These are phyloP conservation scores for Pestalotiopsis sp. DNA, from an alignment of 2,329 filamentous ascomycete species.

Conservation along the genomic window DNA sequence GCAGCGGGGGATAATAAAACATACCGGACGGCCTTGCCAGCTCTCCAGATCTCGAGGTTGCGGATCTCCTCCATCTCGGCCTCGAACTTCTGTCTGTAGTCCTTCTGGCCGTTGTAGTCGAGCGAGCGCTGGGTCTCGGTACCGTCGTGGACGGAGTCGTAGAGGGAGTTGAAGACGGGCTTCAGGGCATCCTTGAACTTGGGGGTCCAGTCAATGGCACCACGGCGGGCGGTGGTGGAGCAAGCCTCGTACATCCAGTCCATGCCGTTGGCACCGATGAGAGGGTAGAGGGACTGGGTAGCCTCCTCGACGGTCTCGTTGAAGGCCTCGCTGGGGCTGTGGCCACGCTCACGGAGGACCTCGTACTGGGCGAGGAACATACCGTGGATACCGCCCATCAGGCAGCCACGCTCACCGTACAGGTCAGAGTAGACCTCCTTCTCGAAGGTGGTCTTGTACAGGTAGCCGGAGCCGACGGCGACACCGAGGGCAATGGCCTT, in stretches of 20 bases:
- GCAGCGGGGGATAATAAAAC: constrained; percentile 27
- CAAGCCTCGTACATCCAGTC: constrained; percentile 99
- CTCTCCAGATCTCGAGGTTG: constrained; percentile 97
- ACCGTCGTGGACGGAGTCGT: constrained; percentile 89
- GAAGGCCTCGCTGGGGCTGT: constrained; percentile 98
- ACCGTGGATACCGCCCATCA: constrained; percentile 99
- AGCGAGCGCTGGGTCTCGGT: constrained; percentile 95
- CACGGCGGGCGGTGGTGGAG: constrained; percentile 97
- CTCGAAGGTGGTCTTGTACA: constrained; percentile 99
- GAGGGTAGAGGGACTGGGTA: constrained; percentile 94
- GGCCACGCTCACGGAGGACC: constrained; percentile 97
- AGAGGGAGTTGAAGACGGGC: constrained; percentile 97
- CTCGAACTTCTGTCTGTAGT: constrained; percentile 98
- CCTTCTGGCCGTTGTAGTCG: constrained; percentile 92
- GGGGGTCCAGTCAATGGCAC: constrained; percentile 98
- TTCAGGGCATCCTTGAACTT: constrained; percentile 98
- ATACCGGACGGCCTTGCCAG: constrained; percentile 93
- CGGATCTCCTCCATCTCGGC: constrained; percentile 99
- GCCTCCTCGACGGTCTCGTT: constrained; percentile 99
- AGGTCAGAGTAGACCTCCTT: constrained; percentile 99
- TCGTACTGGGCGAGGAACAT: constrained; percentile 99
- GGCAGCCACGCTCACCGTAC: constrained; percentile 99
- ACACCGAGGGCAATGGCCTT: constrained; percentile 96
- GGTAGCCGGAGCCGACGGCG: constrained; percentile 95
- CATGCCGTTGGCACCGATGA: constrained; percentile 98